phyloP scores from a whole-genome alignment of 345 rosid species.

The Populus alba region DNA sequence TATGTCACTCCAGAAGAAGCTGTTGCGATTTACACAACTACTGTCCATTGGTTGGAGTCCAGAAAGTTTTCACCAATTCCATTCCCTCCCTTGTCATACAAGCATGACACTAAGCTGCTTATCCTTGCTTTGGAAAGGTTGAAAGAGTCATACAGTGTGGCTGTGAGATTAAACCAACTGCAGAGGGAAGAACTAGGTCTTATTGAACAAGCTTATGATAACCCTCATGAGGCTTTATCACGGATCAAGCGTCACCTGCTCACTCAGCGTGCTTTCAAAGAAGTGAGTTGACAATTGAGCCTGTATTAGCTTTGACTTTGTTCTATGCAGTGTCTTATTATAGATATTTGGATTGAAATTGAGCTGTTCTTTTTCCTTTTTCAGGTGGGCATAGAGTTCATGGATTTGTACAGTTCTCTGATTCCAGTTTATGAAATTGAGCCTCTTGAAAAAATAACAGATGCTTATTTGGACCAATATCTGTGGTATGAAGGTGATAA shows the following conservation, averaged over 20 bases:
- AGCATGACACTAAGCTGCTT: constrained; percentile 95
- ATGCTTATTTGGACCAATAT: constrained; percentile 98
- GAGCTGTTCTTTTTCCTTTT: constrained; percentile 1
- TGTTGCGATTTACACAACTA: constrained; percentile 92
- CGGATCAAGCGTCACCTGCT: constrained; percentile 98
- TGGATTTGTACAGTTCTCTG: constrained; percentile 94
- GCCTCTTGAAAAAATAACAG: constrained; percentile 95
- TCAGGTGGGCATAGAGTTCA: constrained; percentile 99
- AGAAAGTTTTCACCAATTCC: constrained; percentile 98
- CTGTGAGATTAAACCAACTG: constrained; percentile 93
- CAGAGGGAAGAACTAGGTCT: constrained; percentile 99
- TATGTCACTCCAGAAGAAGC: constrained; percentile 99
- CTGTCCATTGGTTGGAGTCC: constrained; percentile 98
- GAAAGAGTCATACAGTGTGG: constrained; percentile 99
- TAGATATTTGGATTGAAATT: constrained; percentile 4
- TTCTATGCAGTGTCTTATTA: background rate
- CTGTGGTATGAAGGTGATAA: constrained; percentile 99
- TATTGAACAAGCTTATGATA: constrained; percentile 99
- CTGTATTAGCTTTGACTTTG: background rate
- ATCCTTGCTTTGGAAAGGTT: constrained; percentile 97
- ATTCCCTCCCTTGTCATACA: constrained; percentile 96
- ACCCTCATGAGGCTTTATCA: constrained; percentile 97
- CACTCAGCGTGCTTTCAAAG: constrained; percentile 98
- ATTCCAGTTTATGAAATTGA: constrained; percentile 99
- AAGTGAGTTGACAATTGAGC: constrained; percentile 44